Conservation (phyloP, 768 basidiomycete genomes). For the Chalciporus chontae region DNA sequence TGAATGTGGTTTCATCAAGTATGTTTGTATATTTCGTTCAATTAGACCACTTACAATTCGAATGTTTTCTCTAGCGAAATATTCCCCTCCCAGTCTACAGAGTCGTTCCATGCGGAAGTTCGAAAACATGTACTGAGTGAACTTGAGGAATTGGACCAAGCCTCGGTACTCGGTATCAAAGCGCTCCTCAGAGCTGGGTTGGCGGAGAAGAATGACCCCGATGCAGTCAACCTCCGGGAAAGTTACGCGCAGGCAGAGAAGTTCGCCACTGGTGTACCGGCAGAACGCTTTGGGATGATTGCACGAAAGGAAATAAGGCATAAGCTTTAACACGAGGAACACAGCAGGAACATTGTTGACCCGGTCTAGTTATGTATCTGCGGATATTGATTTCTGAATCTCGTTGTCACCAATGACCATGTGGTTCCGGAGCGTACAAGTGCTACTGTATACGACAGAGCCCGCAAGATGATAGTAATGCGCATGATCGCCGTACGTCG, state of each 20-base stretch:
- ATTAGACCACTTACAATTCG: not conserved
- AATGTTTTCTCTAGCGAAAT: conserved; percentile 45
- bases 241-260: conserved; percentile 68
- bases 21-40: conserved; percentile 10
- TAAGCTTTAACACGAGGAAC: conserved; percentile 40
- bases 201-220: conserved; percentile 59
- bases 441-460: too few species aligned
- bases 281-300: conserved; percentile 50
- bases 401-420: too few species aligned
- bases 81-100: conserved; percentile 48
- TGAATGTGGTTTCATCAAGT: conserved; percentile 66
- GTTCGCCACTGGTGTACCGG: conserved; percentile 59
- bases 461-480: too few species aligned
- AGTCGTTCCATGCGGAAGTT: conserved; percentile 53
- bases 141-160: conserved; percentile 53
- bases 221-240: conserved; percentile 64
- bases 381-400: too few species aligned
- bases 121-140: conserved; percentile 48
- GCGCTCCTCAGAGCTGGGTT: conserved; percentile 51
- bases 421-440: too few species aligned
- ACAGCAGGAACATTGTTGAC: too few species aligned
- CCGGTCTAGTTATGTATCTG: too few species aligned
- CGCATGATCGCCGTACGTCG: too few species aligned
- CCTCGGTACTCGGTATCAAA: conserved; percentile 51
- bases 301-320: conserved; percentile 64